phyloP scores from a whole-genome alignment of 345 rosid genomes.

The Sisymbrium irio region DNA sequence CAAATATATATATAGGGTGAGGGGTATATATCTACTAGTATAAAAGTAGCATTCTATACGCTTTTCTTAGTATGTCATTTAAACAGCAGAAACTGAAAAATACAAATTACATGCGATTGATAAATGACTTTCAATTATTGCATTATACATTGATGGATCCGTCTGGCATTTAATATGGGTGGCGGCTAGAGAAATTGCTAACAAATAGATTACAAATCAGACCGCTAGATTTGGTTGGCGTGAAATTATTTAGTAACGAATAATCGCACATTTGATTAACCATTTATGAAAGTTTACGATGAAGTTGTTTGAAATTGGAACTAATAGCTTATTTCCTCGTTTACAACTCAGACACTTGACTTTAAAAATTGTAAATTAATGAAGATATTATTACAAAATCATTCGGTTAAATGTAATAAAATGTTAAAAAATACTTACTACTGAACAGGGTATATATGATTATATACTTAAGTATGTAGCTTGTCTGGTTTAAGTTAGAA shows the following conservation, averaged over 20 bases:
- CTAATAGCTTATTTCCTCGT: neutral
- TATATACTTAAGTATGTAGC: neutral
- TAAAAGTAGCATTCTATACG: neutral
- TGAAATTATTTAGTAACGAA: no score
- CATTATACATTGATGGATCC: conserved; percentile 15
- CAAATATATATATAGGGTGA: no score
- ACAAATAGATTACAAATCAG: neutral
- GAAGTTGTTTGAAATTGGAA: no score
- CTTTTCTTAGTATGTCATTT: neutral
- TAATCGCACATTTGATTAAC: no score
- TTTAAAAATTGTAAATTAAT: neutral
- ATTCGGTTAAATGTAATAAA: neutral
- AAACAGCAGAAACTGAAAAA: neutral
- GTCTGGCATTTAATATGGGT: neutral
- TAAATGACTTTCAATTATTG: conserved; percentile 3
- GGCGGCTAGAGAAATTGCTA: neutral
- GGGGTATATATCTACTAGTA: no score
- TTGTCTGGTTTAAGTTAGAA: neutral
- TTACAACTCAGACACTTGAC: neutral
- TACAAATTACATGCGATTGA: neutral
- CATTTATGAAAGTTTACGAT: no score
- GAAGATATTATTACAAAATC: neutral
- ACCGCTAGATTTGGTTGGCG: neutral
- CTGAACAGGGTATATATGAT: no score
- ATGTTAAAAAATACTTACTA: no score